Conservation (phyloP, 257 asterid species). For the Handroanthus guayacan region DNA sequence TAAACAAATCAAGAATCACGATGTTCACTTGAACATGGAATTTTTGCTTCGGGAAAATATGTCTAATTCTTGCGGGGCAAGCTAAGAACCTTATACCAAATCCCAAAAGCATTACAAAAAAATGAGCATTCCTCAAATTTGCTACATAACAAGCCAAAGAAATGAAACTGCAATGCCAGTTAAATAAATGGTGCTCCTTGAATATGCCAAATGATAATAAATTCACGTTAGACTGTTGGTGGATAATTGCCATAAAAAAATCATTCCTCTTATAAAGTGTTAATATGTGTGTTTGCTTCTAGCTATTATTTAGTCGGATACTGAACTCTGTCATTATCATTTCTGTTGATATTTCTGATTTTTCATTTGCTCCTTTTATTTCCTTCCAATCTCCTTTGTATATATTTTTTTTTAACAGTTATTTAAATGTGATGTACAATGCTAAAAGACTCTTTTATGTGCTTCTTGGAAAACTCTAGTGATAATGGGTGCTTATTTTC, state of each 20-base stretch:
- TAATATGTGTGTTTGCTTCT: background rate
- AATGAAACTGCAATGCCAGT: slow-evolving; percentile 2
- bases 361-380: background rate
- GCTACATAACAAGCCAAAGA: slow-evolving; percentile 2
- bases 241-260: background rate
- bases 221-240: background rate
- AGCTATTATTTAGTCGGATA: slow-evolving; percentile 13
- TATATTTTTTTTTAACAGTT: background rate
- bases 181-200: background rate
- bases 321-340: slow-evolving; percentile 10
- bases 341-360: background rate
- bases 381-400: background rate
- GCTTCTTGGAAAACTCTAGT: slow-evolving; percentile 19
- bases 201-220: background rate
- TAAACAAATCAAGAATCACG: background rate
- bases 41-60: background rate
- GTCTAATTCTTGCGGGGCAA: background rate
- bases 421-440: background rate
- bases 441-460: background rate
- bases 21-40: background rate
- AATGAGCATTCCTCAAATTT: background rate
- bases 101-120: background rate
- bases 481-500: slow-evolving; percentile 33
- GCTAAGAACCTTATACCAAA: background rate
- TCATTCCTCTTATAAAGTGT: background rate